Evolutionary conservation across 805 yeast species (phyloP).

Genomic region (Metschnikowia matae): DNA sequence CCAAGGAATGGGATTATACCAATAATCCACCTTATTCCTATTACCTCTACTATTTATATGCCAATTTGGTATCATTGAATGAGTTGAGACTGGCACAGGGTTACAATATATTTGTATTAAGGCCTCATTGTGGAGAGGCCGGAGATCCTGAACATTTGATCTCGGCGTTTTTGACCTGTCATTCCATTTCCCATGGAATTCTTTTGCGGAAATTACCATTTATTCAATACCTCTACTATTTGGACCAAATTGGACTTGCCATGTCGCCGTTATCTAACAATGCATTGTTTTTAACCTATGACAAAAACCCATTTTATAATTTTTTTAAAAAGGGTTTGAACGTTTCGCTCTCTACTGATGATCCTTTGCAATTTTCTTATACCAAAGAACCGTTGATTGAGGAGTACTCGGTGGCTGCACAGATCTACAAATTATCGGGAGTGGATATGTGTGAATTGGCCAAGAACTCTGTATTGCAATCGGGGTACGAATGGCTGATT

Average conservation of each 20-base stretch:
- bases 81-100: conserved; percentile 73
- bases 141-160: conserved; percentile 98
- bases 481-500: conserved; percentile 86
- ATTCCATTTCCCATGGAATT: conserved; percentile 94
- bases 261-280: conserved; percentile 98
- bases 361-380: conserved; percentile 94
- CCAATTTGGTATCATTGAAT: conserved; percentile 83
- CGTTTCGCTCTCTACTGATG: conserved; percentile 93
- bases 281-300: conserved; percentile 92
- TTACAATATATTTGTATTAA: conserved; percentile 83
- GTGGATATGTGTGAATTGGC: conserved; percentile 99
- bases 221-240: conserved; percentile 86
- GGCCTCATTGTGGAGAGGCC: conserved; percentile 99
- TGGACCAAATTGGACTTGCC: conserved; percentile 95
- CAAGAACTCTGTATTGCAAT: conserved; percentile 82
- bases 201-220: conserved; percentile 89
- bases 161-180: conserved; percentile 82
- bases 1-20: conserved; percentile 71
- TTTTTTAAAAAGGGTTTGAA: conserved; percentile 92
- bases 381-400: conserved; percentile 97
- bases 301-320: conserved; percentile 90
- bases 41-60: conserved; percentile 82
- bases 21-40: conserved; percentile 97
- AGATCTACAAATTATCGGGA: conserved; percentile 86
- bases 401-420: conserved; percentile 97